Evolutionary conservation across 2,329 filamentous ascomycete genomes (phyloP).

Genomic region (Neopestalotiopsis clavispora): DNA sequence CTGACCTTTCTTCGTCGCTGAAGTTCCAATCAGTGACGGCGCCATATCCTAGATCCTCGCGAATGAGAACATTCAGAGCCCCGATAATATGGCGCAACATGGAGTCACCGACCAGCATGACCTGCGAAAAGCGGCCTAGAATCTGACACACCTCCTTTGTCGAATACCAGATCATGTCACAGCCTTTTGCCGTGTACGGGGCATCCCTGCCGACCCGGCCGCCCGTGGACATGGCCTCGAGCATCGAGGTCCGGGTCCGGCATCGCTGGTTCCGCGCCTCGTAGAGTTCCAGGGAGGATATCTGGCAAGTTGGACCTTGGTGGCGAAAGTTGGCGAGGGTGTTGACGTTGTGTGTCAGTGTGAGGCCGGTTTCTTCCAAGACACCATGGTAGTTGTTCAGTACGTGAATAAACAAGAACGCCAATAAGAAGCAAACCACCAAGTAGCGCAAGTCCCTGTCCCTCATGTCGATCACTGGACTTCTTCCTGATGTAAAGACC

Average conservation of each 20-base stretch:
- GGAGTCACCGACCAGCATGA: constrained; percentile 52
- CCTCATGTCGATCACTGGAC: background rate
- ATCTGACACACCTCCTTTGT: constrained; percentile 51
- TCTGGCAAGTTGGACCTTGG: constrained; percentile 42
- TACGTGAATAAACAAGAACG: background rate
- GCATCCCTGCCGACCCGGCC: constrained; percentile 50
- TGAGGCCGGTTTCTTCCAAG: background rate
- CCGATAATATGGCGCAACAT: constrained; percentile 54
- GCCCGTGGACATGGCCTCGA: constrained; percentile 47
- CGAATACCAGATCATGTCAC: constrained; percentile 52
- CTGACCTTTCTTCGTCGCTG: constrained; percentile 44
- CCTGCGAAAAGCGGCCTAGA: constrained; percentile 48
- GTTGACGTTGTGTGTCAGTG: constrained; percentile 25
- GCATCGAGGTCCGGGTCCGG: constrained; percentile 37
- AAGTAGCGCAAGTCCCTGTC: background rate
- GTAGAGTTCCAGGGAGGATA: constrained; percentile 50
- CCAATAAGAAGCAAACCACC: background rate
- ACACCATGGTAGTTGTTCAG: background rate
- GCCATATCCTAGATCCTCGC: constrained; percentile 52
- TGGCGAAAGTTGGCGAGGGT: constrained; percentile 47
- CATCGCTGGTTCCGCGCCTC: constrained; percentile 39
- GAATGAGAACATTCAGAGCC: constrained; percentile 49
- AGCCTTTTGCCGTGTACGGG: constrained; percentile 48
- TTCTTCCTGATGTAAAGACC: too few relatives aligned
- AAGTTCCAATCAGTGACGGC: constrained; percentile 57